These are phyloP conservation scores for Gonapodya prolifera DNA, from an alignment of 192 early-diverging fungal genomes.

Conservation along the genomic window DNA sequence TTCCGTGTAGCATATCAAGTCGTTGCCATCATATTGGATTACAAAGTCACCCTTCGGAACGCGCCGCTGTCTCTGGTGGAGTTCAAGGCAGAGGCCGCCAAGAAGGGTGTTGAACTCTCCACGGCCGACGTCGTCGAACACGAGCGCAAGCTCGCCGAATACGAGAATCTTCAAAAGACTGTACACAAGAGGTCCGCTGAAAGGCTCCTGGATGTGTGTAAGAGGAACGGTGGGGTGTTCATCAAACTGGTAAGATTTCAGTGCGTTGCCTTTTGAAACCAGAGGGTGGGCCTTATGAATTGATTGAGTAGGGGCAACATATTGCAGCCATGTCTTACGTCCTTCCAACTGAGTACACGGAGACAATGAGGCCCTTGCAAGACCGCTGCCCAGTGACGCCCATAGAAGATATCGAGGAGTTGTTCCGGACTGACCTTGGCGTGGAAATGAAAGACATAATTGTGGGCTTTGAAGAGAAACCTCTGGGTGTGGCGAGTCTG, in stretches of 20 bases:
- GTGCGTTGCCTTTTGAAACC: neutral
- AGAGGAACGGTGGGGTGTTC: constrained; percentile 66
- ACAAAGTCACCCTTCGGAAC: constrained; percentile 33
- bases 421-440: constrained; percentile 60
- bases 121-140: neutral
- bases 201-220: constrained; percentile 41
- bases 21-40: constrained; percentile 34
- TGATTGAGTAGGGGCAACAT: constrained; percentile 47
- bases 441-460: constrained; percentile 50
- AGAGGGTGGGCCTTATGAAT: neutral
- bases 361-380: constrained; percentile 67
- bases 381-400: constrained; percentile 70
- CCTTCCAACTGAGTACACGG: constrained; percentile 80
- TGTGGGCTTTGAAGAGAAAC: constrained; percentile 60
- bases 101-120: constrained; percentile 1
- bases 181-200: constrained; percentile 61
- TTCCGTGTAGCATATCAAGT: constrained; percentile 23
- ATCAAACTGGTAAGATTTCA: constrained; percentile 49
- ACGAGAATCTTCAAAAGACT: constrained; percentile 22
- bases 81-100: constrained; percentile 7
- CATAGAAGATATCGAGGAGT: constrained; percentile 48
- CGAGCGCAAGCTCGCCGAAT: constrained; percentile 10
- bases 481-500: constrained; percentile 85
- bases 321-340: constrained; percentile 70
- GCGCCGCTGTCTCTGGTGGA: constrained; percentile 12